Evolutionary conservation across 495 filamentous ascomycete species (phyloP).

Genomic region (Neurospora tetraspora): DNA sequence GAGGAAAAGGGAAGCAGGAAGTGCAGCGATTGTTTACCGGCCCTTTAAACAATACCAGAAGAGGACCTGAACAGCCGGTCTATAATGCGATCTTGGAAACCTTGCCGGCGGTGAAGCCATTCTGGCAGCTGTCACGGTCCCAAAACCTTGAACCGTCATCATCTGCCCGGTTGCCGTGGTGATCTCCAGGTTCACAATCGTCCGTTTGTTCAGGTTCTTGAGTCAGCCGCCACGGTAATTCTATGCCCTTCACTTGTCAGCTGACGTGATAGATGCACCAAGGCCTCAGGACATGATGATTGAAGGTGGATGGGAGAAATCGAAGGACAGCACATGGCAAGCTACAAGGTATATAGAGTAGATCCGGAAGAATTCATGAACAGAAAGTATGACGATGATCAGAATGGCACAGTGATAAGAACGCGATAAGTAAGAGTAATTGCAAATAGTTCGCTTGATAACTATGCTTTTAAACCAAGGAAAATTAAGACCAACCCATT

Average conservation of each 20-base stretch:
- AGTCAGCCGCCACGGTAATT: neutral
- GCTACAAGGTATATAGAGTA: neutral
- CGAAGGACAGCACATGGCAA: rapidly evolving
- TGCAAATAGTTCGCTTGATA: neutral
- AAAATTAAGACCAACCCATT: neutral
- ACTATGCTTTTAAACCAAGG: neutral
- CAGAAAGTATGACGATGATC: neutral
- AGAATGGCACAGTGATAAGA: neutral
- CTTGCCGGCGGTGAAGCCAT: neutral
- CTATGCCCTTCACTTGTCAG: neutral
- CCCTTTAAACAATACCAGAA: neutral
- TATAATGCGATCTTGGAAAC: too few species aligned
- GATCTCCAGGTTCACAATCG: neutral
- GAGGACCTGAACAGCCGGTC: neutral
- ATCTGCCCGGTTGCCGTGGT: neutral
- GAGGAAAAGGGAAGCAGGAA: too few species aligned
- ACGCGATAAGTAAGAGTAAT: neutral
- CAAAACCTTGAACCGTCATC: neutral
- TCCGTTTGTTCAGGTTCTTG: neutral
- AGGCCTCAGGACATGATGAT: neutral
- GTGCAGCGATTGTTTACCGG: too few species aligned
- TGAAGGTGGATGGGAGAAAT: neutral
- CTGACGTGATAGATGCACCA: neutral
- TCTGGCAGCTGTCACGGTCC: neutral
- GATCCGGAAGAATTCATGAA: neutral